Evolutionary conservation across 2,329 filamentous ascomycete species (phyloP), one percentile per base, ranked within the genome.

Genomic region (Laburnicola sp.): DNA sequence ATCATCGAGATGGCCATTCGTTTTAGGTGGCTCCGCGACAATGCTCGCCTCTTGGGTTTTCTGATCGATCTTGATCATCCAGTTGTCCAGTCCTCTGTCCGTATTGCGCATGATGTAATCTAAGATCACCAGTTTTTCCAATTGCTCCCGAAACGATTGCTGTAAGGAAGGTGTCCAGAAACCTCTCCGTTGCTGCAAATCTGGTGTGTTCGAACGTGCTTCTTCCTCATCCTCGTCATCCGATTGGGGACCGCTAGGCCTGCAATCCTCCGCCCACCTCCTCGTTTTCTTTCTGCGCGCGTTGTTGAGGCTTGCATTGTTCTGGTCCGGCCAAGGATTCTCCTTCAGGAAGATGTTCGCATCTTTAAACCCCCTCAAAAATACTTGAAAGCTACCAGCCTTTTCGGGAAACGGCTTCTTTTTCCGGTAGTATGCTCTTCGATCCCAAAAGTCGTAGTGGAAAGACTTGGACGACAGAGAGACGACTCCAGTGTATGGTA

Each of bases 91-190:
- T 1, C 94, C 94, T 74, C 94, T 84, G 71, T 99, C 94, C 1
- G 94, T 99, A 69, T 99, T 99, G 51, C 94, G 85, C 94, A 99
- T 99, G 57, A 99, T 96, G 71, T 99, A 99, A 74, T 99, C 94
- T 59, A 99, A 75, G 65, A 99, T 96, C 22, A 99, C 95, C 6
- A 99, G 80, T 74, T 97, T 97, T 75, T 99, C 94, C 41, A 99
- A 80, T 75, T 97, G 89, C 72, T 99, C 94, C 32, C 94, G 81
- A 70, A 99, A 96, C 0, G 90, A 88, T 71, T 96, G 90, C 69
- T 97, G 95, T 39, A 99, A 74, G 4, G 80, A 76, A 45, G 95
- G 89, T 0, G 91, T 96, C 94, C 94, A 99, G 52, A 87, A 83
- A 59, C 94, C 95, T 34, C 73, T 71, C 45, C 78, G 74, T 47